Base-by-base conservation (phyloP, 257 asterid genomes). In the Forsythia viridissima region DNA sequence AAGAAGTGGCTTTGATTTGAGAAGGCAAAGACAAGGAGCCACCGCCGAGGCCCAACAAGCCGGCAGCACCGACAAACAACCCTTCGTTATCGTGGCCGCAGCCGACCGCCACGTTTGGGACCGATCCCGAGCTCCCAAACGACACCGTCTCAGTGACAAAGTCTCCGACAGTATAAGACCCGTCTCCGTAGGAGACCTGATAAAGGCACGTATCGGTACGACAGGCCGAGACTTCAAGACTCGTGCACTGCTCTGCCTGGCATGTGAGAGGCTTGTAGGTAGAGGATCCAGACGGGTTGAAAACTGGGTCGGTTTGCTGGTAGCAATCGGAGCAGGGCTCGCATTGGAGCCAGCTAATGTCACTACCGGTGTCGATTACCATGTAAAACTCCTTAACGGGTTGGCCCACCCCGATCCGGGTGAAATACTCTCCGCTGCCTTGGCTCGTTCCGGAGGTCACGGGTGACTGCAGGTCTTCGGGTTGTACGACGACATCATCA, bases 21-120 rank as follows among this genome's bases (percentile, higher is more conserved):
- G 93, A 80, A 13, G 97, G 90, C 0, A 94, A 78, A 0, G 98
- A 92, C 9, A 92, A 52, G 1, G 83, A 0, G 5, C 97, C 97
- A 40, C 96, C 92, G 16, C 94, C 97, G 34, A 94, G 82, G 0
- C 96, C 97, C 3, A 92, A 0, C 71, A 94, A 38, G 1, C 98
- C 98, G 0, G 92, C 96, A 8, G 96, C 68, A 41, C 90, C 97
- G 36, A 77, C n/a, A 51, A 87, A 94, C 18, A 94, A 21, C 0
- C 98, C 98, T 39, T 77, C 86, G 77, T 92, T 94, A 18, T 86
- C 89, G 52, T 90, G 96, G 70, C 98, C 98, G 82, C 97, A 94
- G 0, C 97, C 98, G 44, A 92, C 12, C 1, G 97, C 96, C 0
- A 92, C 86, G 18, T 72, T 36, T 38, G 85, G 15, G 0, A 90